Percentiles rank a stretch among this genome's conserved stretches.
Evolutionary conservation across 176 grass and related monocot species (phyloP).

Genomic region (Aegilops umbellulata): DNA sequence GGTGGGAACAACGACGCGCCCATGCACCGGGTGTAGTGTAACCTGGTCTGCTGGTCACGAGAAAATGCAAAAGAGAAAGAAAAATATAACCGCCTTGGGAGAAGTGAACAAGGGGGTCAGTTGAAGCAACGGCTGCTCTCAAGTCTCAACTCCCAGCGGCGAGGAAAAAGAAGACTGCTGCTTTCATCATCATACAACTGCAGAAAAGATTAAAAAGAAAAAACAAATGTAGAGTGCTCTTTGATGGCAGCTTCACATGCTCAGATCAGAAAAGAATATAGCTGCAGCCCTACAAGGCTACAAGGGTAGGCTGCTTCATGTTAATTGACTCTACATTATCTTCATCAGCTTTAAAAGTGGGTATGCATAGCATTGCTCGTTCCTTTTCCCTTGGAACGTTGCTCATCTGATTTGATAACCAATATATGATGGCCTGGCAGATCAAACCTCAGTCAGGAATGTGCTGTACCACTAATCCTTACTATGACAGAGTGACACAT

Average conservation of each 20-base stretch:
- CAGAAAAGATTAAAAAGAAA: neutral
- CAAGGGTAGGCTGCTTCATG: neutral
- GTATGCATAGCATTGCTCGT: no score
- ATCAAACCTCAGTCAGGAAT: neutral
- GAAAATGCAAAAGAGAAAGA: neutral
- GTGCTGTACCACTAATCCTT: neutral
- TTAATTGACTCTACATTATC: neutral
- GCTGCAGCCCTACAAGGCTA: neutral
- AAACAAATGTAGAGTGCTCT: neutral
- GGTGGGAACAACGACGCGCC: neutral
- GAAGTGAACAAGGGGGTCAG: neutral
- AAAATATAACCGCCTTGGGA: neutral
- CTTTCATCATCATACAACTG: slow-evolving; percentile 1
- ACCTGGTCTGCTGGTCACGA: neutral
- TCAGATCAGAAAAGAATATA: neutral
- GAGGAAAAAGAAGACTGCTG: neutral
- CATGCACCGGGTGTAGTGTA: no score
- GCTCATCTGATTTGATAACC: neutral
- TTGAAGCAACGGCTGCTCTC: neutral
- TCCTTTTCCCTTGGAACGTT: no score
- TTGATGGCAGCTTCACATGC: neutral
- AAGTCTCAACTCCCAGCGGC: neutral
- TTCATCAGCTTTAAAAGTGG: neutral
- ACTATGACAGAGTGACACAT: no score
- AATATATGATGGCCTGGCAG: neutral